A percentile compares a stretch with the other conserved stretches of the same genome.
phyloP scores from a whole-genome alignment of 169 alveolate species.

The Plasmodium vivax region DNA sequence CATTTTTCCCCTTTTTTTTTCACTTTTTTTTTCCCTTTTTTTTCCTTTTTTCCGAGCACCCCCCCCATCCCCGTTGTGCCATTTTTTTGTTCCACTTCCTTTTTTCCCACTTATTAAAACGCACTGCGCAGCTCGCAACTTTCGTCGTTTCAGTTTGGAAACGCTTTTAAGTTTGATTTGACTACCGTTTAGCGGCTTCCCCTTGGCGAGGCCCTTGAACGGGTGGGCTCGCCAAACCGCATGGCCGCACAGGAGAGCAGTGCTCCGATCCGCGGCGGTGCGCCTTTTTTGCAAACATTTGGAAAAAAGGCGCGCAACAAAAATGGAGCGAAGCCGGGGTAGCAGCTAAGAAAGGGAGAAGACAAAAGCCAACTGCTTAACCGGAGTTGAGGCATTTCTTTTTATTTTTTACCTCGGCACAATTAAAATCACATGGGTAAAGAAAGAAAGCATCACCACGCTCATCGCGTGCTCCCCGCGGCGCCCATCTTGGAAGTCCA shows the following conservation, averaged over 20 bases:
- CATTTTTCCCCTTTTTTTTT: neutral
- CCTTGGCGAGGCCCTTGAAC: neutral
- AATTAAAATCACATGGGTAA: neutral
- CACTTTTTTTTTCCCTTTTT: too few species aligned
- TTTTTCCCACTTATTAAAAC: neutral
- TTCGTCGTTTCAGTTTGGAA: neutral
- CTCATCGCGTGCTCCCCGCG: neutral
- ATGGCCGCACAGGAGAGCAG: neutral
- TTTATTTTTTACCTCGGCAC: neutral
- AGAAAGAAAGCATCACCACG: neutral
- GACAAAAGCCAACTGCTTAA: neutral
- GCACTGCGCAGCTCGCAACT: neutral
- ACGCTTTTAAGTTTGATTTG: neutral
- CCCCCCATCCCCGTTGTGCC: neutral
- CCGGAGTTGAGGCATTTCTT: neutral
- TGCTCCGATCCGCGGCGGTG: neutral
- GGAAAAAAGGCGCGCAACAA: neutral
- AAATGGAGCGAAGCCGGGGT: neutral
- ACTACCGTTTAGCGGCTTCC: neutral
- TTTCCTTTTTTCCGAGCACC: neutral
- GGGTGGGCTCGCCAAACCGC: neutral
- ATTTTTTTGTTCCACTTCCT: neutral
- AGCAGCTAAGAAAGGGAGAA: neutral
- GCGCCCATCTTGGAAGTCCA: neutral
- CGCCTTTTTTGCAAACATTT: neutral